phyloP scores from a whole-genome alignment of 768 basidiomycete genomes.

The Hydnum rufescens region DNA sequence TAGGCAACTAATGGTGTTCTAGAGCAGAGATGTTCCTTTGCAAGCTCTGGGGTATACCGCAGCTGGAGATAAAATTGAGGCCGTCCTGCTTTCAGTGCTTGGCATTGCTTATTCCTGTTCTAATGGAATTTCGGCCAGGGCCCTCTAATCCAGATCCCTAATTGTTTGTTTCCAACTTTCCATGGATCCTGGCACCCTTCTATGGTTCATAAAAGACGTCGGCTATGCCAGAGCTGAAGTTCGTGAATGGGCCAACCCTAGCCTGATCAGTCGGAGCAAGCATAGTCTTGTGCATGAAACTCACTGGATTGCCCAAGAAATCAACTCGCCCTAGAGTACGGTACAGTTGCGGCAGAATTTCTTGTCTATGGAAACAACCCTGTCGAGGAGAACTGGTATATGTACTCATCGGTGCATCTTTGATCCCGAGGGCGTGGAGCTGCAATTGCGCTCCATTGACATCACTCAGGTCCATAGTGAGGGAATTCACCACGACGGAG shows the following conservation, averaged over 20 bases:
- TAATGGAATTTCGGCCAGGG: no score
- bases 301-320: conserved; percentile 30
- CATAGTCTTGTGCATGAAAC: neutral
- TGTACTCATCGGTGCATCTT: no score
- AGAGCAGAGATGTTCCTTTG: no score
- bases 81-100: no score
- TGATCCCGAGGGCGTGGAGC: conserved; percentile 82
- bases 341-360: conserved; percentile 83
- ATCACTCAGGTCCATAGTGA: conserved; percentile 94
- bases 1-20: no score
- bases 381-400: conserved; percentile 59
- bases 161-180: conserved; percentile 80
- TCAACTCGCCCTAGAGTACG: conserved; percentile 96
- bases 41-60: no score
- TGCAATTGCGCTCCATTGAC: conserved; percentile 89
- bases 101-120: no score
- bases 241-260: conserved; percentile 80
- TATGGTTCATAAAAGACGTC: conserved; percentile 99
- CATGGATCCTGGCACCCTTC: conserved; percentile 89
- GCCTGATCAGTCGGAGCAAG: conserved; percentile 59
- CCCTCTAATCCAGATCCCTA: conserved; percentile 86
- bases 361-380: conserved; percentile 77
- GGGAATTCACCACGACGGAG: conserved; percentile 88
- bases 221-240: conserved; percentile 91
- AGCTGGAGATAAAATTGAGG: no score